Conservation (phyloP, 345 rosid species). For the Eucalyptus brandiana region DNA sequence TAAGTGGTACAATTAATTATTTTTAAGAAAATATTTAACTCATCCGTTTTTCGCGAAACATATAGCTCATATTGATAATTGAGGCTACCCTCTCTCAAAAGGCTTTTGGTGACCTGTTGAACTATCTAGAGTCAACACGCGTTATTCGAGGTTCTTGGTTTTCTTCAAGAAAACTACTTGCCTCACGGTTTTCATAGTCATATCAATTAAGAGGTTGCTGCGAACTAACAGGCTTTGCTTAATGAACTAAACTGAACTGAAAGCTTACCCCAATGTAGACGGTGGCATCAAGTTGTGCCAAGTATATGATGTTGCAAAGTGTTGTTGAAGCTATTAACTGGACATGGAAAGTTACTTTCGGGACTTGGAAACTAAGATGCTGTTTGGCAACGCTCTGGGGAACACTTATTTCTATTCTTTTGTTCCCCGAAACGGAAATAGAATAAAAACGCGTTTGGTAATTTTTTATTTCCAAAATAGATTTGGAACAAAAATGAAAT, state of each 20-base stretch:
- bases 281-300: not conserved
- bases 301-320: not conserved
- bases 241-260: not conserved
- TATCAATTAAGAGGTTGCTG: not conserved
- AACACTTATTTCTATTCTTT: too few species aligned
- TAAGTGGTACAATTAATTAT: fast-evolving
- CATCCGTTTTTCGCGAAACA: fast-evolving
- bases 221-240: not conserved
- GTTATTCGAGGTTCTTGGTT: not conserved
- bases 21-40: too few species aligned
- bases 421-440: fast-evolving
- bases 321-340: not conserved
- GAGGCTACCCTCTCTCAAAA: not conserved
- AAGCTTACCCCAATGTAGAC: not conserved
- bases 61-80: not conserved
- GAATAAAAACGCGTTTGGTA: too few species aligned
- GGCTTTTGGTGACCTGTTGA: not conserved
- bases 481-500: too few species aligned
- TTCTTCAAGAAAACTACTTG: not conserved
- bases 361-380: not conserved
- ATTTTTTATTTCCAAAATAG: fast-evolving
- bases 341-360: not conserved
- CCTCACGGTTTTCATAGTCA: not conserved
- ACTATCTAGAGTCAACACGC: not conserved
- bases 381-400: fast-evolving